Evolutionary conservation across 331 rosid genomes (phyloP).

Genomic region (Telfairia occidentalis): DNA sequence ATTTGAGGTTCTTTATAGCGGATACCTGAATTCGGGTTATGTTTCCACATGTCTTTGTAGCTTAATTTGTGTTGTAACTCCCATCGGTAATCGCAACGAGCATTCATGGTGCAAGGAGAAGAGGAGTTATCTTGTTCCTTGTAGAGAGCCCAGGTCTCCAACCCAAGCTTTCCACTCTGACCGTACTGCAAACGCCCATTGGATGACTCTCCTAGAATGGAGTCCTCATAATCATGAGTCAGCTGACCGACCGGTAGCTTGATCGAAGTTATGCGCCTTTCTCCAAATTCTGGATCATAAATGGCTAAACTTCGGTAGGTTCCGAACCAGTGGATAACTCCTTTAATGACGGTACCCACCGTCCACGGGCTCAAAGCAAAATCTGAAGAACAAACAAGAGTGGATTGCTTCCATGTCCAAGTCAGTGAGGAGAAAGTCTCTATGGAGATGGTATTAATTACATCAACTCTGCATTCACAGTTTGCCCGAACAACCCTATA

Average conservation of each 20-base stretch:
- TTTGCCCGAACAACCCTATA: conserved; percentile 64
- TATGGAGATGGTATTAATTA: conserved; percentile 47
- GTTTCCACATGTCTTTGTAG: conserved; percentile 50
- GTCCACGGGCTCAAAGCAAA: conserved; percentile 55
- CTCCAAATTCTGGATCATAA: conserved; percentile 59
- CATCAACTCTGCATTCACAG: conserved; percentile 48
- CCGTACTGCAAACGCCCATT: conserved; percentile 69
- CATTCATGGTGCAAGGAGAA: conserved; percentile 18
- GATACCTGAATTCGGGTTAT: conserved; percentile 28
- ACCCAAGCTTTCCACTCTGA: conserved; percentile 56
- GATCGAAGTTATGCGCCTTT: conserved; percentile 33
- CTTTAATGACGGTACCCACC: conserved; percentile 47
- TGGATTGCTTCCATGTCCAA: conserved; percentile 55
- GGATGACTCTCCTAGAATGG: conserved; percentile 55
- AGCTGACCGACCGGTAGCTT: conserved; percentile 46
- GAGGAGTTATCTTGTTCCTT: conserved; percentile 25
- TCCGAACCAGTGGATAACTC: conserved; percentile 68
- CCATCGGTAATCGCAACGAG: conserved; percentile 32
- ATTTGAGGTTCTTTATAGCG: conserved; percentile 46
- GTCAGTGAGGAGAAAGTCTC: conserved; percentile 70
- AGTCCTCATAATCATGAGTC: conserved; percentile 51
- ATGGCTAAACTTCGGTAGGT: conserved; percentile 52
- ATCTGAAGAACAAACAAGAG: conserved; percentile 44
- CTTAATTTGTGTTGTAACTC: conserved; percentile 29
- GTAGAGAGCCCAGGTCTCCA: conserved; percentile 63